Conservation (phyloP, 1,139 yeast genomes). For the Zygosaccharomyces pseudobailii region DNA sequence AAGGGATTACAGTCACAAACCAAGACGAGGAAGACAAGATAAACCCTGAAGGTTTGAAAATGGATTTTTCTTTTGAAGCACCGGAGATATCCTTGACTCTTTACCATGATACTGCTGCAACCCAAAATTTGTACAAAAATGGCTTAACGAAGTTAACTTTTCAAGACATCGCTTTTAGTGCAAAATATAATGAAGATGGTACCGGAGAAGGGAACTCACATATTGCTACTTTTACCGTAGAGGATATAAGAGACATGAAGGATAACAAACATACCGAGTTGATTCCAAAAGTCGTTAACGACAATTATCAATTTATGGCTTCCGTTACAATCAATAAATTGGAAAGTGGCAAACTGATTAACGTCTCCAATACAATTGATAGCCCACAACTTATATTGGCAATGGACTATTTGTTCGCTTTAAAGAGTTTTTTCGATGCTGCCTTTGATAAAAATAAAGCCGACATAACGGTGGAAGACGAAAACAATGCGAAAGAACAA, state of each 20-base stretch:
- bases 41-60: slow-evolving; percentile 36
- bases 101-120: slow-evolving; percentile 51
- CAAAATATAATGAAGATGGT: slow-evolving; percentile 50
- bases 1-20: slow-evolving; percentile 1
- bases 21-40: slow-evolving; percentile 16
- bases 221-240: slow-evolving; percentile 69
- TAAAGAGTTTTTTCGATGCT: slow-evolving; percentile 60
- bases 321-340: slow-evolving; percentile 44
- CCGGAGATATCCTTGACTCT: slow-evolving; percentile 64
- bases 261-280: slow-evolving; percentile 73
- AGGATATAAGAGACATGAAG: slow-evolving; percentile 60
- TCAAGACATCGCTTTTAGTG: slow-evolving; percentile 50
- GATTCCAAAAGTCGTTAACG: slow-evolving; percentile 64
- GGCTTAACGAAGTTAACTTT: slow-evolving; percentile 62
- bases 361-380: slow-evolving; percentile 63
- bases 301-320: slow-evolving; percentile 68
- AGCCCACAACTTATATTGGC: slow-evolving; percentile 80
- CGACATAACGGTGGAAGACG: slow-evolving; percentile 4
- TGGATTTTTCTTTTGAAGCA: slow-evolving; percentile 51
- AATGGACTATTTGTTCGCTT: slow-evolving; percentile 74
- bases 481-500: slow-evolving; percentile 9
- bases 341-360: slow-evolving; percentile 41
- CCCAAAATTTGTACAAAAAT: slow-evolving; percentile 38
- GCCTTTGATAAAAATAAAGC: slow-evolving; percentile 14
- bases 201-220: slow-evolving; percentile 58